These are phyloP conservation scores for Erodium trifolium DNA, from an alignment of 441 rosid species.

Conservation along the genomic window DNA sequence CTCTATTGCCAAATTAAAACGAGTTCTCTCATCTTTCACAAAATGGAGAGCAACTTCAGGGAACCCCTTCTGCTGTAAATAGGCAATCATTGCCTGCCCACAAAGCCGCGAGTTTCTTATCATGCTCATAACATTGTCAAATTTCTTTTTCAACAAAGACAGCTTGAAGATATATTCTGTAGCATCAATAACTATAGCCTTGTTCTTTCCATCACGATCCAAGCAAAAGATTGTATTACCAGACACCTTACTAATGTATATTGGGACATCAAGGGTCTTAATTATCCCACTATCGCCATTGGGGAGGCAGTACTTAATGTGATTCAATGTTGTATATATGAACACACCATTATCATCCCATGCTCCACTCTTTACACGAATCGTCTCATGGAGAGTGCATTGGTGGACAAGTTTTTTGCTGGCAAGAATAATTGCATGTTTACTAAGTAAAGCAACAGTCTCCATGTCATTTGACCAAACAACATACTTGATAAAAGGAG, in stretches of 20 bases:
- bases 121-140: constrained; percentile 88
- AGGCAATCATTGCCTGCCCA: constrained; percentile 90
- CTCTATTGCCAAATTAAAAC: constrained; percentile 83
- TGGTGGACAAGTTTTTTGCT: constrained; percentile 66
- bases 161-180: constrained; percentile 82
- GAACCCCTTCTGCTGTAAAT: constrained; percentile 85
- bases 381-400: constrained; percentile 75
- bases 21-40: constrained; percentile 82
- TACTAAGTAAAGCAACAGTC: constrained; percentile 77
- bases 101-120: constrained; percentile 82
- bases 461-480: constrained; percentile 88
- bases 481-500: constrained; percentile 64
- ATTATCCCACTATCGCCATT: constrained; percentile 84
- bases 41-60: constrained; percentile 95
- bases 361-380: constrained; percentile 79
- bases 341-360: constrained; percentile 88
- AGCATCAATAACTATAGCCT: constrained; percentile 56
- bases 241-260: constrained; percentile 71
- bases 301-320: constrained; percentile 78
- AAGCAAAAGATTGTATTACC: constrained; percentile 61
- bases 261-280: constrained; percentile 67
- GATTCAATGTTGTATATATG: constrained; percentile 69
- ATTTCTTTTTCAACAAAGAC: constrained; percentile 56
- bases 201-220: constrained; percentile 82
- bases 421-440: constrained; percentile 69